phyloP scores from a whole-genome alignment of 371 early-diverging fungal genomes.

The Haplosporangium sp. region DNA sequence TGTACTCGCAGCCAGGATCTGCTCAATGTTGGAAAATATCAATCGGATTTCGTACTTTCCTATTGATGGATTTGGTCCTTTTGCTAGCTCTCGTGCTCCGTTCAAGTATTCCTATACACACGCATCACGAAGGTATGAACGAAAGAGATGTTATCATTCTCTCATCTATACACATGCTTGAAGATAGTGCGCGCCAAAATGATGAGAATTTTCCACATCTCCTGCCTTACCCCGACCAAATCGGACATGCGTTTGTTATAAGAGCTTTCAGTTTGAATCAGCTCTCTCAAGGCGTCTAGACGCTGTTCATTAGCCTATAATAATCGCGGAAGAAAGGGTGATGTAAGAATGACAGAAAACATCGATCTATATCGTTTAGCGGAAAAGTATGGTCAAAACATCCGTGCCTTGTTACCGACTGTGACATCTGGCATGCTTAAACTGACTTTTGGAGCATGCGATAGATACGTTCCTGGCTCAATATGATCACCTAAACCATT shows the following conservation, averaged over 20 bases:
- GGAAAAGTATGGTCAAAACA: not conserved
- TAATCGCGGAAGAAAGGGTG: not conserved
- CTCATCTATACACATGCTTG: no score
- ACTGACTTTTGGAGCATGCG: conserved; percentile 8
- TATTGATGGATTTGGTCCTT: conserved; percentile 8
- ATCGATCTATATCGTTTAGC: no score
- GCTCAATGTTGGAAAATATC: conserved; percentile 44
- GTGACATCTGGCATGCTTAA: conserved; percentile 17
- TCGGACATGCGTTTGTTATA: conserved; percentile 37
- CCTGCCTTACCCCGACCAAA: conserved; percentile 33
- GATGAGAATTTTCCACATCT: not conserved
- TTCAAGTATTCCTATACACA: conserved; percentile 19
- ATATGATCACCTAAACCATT: conserved; percentile 37
- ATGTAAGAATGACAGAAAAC: not conserved
- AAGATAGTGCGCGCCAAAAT: not conserved
- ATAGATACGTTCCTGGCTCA: conserved; percentile 22
- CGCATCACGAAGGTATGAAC: not conserved
- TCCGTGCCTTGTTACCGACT: conserved; percentile 22
- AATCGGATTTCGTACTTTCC: conserved; percentile 44
- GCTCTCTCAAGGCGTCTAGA: conserved; percentile 21
- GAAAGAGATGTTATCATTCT: no score
- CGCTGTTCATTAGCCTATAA: conserved; percentile 35
- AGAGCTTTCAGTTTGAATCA: conserved; percentile 37
- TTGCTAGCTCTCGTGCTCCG: conserved; percentile 15
- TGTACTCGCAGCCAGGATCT: conserved; percentile 26